A percentile compares a stretch with the other conserved stretches of the same genome.
phyloP scores from a whole-genome alignment of 352 stramenopile genomes.

The Phytophthora lateralis region DNA sequence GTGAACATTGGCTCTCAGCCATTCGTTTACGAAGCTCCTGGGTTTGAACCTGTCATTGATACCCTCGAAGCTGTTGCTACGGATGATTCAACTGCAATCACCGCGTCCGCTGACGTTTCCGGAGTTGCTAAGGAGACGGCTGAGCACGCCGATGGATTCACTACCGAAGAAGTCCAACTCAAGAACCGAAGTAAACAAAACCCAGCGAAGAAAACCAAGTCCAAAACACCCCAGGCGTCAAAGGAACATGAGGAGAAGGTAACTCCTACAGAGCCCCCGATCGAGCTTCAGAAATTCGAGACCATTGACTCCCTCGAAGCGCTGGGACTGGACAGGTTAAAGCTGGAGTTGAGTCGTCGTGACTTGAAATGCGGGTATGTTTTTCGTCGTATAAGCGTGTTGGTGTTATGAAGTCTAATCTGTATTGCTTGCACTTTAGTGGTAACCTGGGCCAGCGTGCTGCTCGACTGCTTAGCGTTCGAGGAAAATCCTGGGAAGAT shows the following conservation, averaged over 20 bases:
- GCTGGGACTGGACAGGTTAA: slow-evolving; percentile 92
- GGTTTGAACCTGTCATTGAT: slow-evolving; percentile 56
- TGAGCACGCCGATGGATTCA: neutral
- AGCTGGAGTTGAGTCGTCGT: slow-evolving; percentile 90
- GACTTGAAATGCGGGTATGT: slow-evolving; percentile 96
- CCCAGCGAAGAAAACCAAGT: slow-evolving; percentile 8
- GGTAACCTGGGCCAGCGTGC: slow-evolving; percentile 93
- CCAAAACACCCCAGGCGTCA: neutral
- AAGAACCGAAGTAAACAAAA: slow-evolving; percentile 8
- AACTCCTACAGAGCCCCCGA: slow-evolving; percentile 17
- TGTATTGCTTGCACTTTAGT: slow-evolving; percentile 38
- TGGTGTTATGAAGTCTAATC: slow-evolving; percentile 2
- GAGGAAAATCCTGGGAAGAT: slow-evolving; percentile 91
- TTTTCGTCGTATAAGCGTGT: neutral
- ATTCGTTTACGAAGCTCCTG: slow-evolving; percentile 59
- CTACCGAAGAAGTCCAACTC: neutral
- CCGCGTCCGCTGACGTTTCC: neutral
- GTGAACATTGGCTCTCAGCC: slow-evolving; percentile 85
- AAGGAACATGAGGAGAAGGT: slow-evolving; percentile 21
- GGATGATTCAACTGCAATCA: slow-evolving; percentile 1
- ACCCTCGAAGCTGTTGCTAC: slow-evolving; percentile 27
- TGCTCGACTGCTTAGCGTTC: slow-evolving; percentile 91
- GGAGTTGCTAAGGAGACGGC: neutral
- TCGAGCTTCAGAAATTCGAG: slow-evolving; percentile 65
- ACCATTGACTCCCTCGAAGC: slow-evolving; percentile 74